Base-by-base conservation (phyloP, 495 filamentous ascomycete species). In the Hyaloscypha variabilis region DNA sequence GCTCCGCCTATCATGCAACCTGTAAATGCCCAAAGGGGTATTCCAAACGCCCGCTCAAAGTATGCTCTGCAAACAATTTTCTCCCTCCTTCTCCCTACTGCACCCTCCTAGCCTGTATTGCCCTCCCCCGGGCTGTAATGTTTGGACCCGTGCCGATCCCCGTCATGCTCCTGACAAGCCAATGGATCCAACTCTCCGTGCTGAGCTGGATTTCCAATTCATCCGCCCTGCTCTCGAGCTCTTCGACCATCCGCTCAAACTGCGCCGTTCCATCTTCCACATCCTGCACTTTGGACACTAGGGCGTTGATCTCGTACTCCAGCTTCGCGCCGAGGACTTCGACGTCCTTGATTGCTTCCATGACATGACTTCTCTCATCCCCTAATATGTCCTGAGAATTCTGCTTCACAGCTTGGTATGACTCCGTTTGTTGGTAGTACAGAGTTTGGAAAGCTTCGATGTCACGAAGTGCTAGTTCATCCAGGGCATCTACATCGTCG, bases 251-350 rank as follows among this genome's bases (percentile, higher is more conserved):
- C 36, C 85, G 82, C 73, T 90, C 91, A 72, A 96, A 96, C 61
- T 95, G 91, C 21, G 75, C 79, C 11, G 97, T 83, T 0, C 91
- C 91, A 57, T 91, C 88, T 70, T 97, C 94, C 39, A 97, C 90
- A 70, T 99, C 95, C 65, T 90, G 85, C 34, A 97, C 90, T 71
- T 91, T 93, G 23, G 88, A 89, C 56, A 90, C 83, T 25, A 99
- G 79, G 25, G 87, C 90, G 58, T 87, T 85, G 39, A 98, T 85
- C 78, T 99, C 96, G 74, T 99, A 99, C 71, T 99, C 94, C 65
- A 99, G 81, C 81, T 94, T 95, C 24, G 92, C 91, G 6, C 88
- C 88, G 50, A 97, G 79, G 24, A 88, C 80, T 73, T 97, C 96
- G 23, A 97, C 84, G 65, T 93, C 91, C 73, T 89, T 91, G 62